Base-by-base conservation (phyloP, 129 eudicot genomes). In the Helianthus tuberosus region DNA sequence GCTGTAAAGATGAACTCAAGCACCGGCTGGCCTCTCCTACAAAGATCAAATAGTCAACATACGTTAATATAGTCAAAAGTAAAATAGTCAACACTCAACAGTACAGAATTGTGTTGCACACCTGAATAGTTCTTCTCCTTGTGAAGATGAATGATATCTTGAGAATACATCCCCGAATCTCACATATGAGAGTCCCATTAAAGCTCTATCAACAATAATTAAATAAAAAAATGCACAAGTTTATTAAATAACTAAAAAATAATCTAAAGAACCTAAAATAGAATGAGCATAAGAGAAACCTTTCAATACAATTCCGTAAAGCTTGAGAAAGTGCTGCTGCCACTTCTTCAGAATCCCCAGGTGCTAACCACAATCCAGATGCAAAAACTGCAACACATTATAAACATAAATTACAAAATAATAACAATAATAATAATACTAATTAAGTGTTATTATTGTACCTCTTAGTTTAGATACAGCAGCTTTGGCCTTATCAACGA, bases 301-400 rank as follows among this genome's bases (percentile, higher is more conserved):
- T 94, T 85, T 94, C 99, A 29, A 94, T 75, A 78, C 96, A 84
- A 72, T 94, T 94, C 85, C 89, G 80, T 66, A 94, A 73, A 51
- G 99, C 99, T 87, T 91, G 99, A 32, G 97, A 94, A 41, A 94
- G 77, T 67, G 99, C 97, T 79, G 88, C 81, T 14, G 99, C 89
- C 80, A 94, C 93, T 81, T 94, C 99, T 84, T 94, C 99, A 6
- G 99, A 94, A 77, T 94, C 99, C 68, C 99, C 97, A 48, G 97
- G 97, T 66, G 97, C 91, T 71, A 94, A 78, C 97, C 97, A 94
- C 48, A 94, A 84, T 71, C 99, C 98, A 79, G 97, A 94, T 69
- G 96, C 93, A 74, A 94, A 89, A 79, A 80, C 99, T 94, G 23
- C 67, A 64, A 68, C 51, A 75, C 59, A 73, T 60, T 50, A 55